A percentile compares a stretch with the other conserved stretches of the same genome.
phyloP scores from a whole-genome alignment of 2,329 filamentous ascomycete species.

The Sclerotinia borealis region DNA sequence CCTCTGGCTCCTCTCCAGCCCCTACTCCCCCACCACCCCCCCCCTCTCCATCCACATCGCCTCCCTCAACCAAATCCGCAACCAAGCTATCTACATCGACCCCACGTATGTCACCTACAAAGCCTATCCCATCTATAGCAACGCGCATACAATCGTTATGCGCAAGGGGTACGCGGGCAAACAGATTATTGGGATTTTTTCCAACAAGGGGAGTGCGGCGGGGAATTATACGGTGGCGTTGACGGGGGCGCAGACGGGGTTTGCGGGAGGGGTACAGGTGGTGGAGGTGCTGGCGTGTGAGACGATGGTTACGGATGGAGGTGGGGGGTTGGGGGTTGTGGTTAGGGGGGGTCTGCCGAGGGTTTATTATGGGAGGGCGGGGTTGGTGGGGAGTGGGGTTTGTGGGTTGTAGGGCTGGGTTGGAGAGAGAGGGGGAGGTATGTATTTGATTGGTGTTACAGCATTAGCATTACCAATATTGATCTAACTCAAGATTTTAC shows the following conservation, averaged over 20 bases:
- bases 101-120: slow-evolving; percentile 25
- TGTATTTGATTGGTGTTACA: not conserved
- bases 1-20: slow-evolving; percentile 37
- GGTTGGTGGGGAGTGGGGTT: slow-evolving; percentile 9
- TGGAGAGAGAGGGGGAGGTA: not conserved
- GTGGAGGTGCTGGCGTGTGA: slow-evolving; percentile 42
- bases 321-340: slow-evolving; percentile 39
- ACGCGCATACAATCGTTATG: slow-evolving; percentile 26
- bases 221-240: slow-evolving; percentile 33
- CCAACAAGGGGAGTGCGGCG: slow-evolving; percentile 35
- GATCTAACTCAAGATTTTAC: no score
- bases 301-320: slow-evolving; percentile 36
- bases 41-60: slow-evolving; percentile 37
- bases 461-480: no score
- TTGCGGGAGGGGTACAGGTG: slow-evolving; percentile 31
- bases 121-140: slow-evolving; percentile 25
- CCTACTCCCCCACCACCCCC: slow-evolving; percentile 34
- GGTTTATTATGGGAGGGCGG: slow-evolving; percentile 35
- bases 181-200: slow-evolving; percentile 34
- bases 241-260: slow-evolving; percentile 36
- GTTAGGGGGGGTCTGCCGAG: slow-evolving; percentile 40
- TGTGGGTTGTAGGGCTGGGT: slow-evolving; percentile 8
- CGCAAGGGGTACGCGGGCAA: slow-evolving; percentile 23
- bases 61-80: slow-evolving; percentile 25
- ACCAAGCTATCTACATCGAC: slow-evolving; percentile 25